Evolutionary conservation across 257 asterid genomes (phyloP), one percentile per base, ranked within the genome.

Genomic region (Lantana camara): DNA sequence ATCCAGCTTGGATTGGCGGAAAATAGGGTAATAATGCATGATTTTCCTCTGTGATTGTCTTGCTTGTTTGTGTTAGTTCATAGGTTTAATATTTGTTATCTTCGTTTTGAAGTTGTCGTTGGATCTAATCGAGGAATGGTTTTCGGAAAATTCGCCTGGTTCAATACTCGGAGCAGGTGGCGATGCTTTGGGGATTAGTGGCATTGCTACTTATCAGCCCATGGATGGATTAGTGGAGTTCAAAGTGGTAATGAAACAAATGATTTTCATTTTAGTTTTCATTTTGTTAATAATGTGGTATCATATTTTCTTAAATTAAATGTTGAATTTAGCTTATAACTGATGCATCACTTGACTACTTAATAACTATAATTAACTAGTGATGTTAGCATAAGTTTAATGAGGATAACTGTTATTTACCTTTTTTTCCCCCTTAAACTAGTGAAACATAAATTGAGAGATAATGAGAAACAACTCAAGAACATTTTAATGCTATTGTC

Each of bases 51-150:
- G 2, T 61, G 32, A 41, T 63, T 59, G 3, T 27, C 22, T 42
- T 7, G 47, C 45, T 59, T 52, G 16, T 64, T 32, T 56, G 57
- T 60, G 16, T 59, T 50, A 16, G 41, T 23, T 47, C 41, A 2
- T 60, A 32, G 20, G 24, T 12, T 35, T 63, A 22, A 20, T 60
- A 46, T 17, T 2, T 27, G 22, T 51, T 51, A 3, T 24, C 61
- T 6, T 71, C 52, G 29, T 58, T 19, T 73, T 68, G 75, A 70
- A 90, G 99, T 76, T 94, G 66, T 79, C 96, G 15, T 58, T 94
- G 81, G 99, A 94, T 88, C 80, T 94, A 71, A 88, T 90, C 41
- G 96, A 83, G 75, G 83, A 78, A 42, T 88, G 99, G 97, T 71
- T 94, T 42, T 72, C 81, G 1, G 74, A 67, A 21, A 80, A 85